A percentile compares a stretch with the other conserved stretches of the same genome.
These are phyloP conservation scores for Aspergillus ochraceoroseus DNA, from an alignment of 2,329 filamentous ascomycete species.

Conservation along the genomic window DNA sequence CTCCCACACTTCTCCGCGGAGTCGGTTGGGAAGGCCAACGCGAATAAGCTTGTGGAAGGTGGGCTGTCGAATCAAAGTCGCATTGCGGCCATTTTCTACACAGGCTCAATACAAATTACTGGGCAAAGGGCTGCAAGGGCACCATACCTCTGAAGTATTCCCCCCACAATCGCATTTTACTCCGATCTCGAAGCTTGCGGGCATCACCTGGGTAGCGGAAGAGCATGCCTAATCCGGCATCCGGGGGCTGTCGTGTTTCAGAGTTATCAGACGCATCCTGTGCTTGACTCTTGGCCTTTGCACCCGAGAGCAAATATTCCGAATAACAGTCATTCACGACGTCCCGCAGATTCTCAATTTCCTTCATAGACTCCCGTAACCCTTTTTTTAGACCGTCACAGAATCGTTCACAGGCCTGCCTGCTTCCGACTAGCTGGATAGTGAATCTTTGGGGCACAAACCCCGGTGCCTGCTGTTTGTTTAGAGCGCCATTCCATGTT, in stretches of 20 bases:
- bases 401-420: conserved; percentile 87
- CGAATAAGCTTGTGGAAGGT: conserved; percentile 97
- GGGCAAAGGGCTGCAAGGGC: neutral
- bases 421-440: conserved; percentile 81
- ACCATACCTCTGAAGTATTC: conserved; percentile 70
- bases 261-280: conserved; percentile 44
- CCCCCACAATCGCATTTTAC: conserved; percentile 96
- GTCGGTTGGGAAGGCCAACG: conserved; percentile 86
- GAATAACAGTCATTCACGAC: conserved; percentile 86
- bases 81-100: conserved; percentile 83
- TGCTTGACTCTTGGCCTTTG: conserved; percentile 44
- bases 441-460: conserved; percentile 81
- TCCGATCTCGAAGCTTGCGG: conserved; percentile 85
- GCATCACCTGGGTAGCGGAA: conserved; percentile 95
- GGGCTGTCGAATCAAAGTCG: conserved; percentile 86
- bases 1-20: conserved; percentile 95
- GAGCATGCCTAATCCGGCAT: conserved; percentile 85
- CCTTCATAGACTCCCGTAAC: conserved; percentile 77
- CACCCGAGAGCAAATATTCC: conserved; percentile 63
- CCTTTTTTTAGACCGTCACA: conserved; percentile 93
- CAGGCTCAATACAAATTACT: conserved; percentile 13
- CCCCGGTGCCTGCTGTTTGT: conserved; percentile 52
- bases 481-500: conserved; percentile 74
- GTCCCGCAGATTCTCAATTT: conserved; percentile 75
- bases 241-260: conserved; percentile 58